These are phyloP conservation scores for Lentithecium fluviatile DNA, from an alignment of 495 filamentous ascomycete genomes.

Conservation along the genomic window DNA sequence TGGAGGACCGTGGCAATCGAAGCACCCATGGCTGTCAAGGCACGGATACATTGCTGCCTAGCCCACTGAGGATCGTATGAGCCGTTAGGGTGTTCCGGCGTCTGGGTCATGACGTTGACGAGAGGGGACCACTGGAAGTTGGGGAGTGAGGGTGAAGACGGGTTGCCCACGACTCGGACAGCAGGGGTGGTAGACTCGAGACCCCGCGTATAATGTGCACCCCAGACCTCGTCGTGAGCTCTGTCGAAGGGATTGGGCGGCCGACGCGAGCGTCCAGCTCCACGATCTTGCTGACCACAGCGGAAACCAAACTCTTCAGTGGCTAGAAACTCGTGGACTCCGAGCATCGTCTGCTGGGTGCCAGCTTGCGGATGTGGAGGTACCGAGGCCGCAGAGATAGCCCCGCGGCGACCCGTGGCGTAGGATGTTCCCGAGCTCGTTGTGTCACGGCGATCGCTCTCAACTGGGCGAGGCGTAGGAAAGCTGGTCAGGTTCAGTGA, in stretches of 20 bases:
- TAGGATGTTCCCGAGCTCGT: neutral
- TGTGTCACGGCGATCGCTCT: no score
- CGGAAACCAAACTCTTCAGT: slow-evolving; percentile 7
- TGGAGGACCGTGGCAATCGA: no score
- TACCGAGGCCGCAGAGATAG: neutral
- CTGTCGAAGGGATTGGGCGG: slow-evolving; percentile 2
- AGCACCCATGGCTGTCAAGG: no score
- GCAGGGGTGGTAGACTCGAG: neutral
- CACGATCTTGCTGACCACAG: neutral
- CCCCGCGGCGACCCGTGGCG: neutral
- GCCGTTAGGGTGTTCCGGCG: slow-evolving; percentile 3
- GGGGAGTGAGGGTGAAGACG: neutral
- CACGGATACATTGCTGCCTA: no score
- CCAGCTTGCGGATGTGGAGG: neutral
- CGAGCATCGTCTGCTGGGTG: neutral
- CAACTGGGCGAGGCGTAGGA: no score
- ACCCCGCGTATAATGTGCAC: neutral
- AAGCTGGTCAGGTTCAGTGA: no score
- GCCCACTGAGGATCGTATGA: neutral
- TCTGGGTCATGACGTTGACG: slow-evolving; percentile 6
- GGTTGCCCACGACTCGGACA: neutral
- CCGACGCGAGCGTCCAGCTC: neutral
- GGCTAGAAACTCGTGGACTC: neutral
- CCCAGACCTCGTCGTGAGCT: neutral
- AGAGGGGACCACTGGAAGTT: slow-evolving; percentile 4